Evolutionary conservation across 306 rosid species (phyloP), one percentile per base, ranked within the genome.

Genomic region (Arachis hypogaea): DNA sequence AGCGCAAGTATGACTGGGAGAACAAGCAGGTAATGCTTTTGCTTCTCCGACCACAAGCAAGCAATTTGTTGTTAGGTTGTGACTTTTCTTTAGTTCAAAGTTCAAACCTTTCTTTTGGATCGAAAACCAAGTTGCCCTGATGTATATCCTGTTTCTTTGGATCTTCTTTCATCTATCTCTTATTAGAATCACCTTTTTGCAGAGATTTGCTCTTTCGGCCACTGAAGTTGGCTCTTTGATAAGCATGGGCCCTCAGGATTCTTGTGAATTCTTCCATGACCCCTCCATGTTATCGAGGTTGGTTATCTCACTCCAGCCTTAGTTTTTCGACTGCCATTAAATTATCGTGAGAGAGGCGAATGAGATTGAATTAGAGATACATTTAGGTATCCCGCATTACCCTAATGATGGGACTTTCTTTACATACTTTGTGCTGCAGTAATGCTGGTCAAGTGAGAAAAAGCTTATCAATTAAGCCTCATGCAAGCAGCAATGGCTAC

Each of bases 371-470:
- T 63, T 18, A 57, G 18, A 70, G 60, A 28, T 44, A 56, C 74
- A 52, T 29, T 49, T 66, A 56, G 2, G 10, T 6, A 3, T 6
- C 4, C 11, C 3, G 76, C 72, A 77, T 49, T 11, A 64, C 33
- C 62, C 41, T 55, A 11, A 45, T 58, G 50, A 28, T 66, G 6
- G 7, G 22, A 9, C 28, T 1, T 66, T 55, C 7, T 69, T n/a
- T 62, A 12, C 33, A 22, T 75, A 64, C 42, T 61, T 51, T 68
- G 41, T 83, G 75, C 66, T 86, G 82, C 88, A 93, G 98, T 73
- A 85, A 92, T 82, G 92, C 98, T 72, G 98, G 98, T 40, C 97
- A 91, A 89, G 93, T 91, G 68, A 86, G 96, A 88, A 93, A 93
- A 85, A 93, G 80, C 81, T 82, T 93, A 79, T 78, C 97, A 3